Conservation (phyloP, 2,329 filamentous ascomycete species). For the Pochonia chlamydosporia region DNA sequence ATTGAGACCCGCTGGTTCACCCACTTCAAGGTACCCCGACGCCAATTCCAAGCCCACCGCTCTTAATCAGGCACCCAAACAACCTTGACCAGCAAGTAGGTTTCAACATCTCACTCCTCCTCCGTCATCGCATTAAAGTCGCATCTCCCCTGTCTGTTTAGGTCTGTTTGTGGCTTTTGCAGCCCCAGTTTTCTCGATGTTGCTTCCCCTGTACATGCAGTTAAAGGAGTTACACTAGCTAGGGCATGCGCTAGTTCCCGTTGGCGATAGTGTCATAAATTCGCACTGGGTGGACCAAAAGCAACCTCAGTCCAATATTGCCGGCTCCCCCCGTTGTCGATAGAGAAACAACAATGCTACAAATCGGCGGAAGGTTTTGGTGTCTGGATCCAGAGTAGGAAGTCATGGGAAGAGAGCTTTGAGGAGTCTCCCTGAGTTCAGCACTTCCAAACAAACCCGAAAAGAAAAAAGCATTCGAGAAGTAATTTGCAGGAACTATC, state of each 20-base stretch:
- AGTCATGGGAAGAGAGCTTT: too few species aligned
- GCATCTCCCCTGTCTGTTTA: too few species aligned
- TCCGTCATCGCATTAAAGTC: constrained; percentile 6
- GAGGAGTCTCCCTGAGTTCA: too few species aligned
- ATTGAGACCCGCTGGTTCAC: too few species aligned
- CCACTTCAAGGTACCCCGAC: too few species aligned
- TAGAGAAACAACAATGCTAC: too few species aligned
- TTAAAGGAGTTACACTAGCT: constrained; percentile 21
- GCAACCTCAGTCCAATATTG: background rate
- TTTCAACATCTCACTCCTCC: background rate
- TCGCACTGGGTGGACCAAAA: constrained; percentile 14
- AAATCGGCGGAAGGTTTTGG: too few species aligned
- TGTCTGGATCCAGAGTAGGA: too few species aligned
- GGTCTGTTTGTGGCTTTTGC: background rate
- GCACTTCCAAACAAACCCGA: too few species aligned
- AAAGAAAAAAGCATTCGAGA: too few species aligned
- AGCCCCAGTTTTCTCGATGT: constrained; percentile 3
- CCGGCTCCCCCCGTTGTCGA: too few species aligned
- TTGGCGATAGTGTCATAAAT: background rate
- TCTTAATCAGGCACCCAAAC: background rate
- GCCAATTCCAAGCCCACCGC: background rate
- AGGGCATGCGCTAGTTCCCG: constrained; percentile 25
- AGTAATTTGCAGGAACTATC: too few species aligned
- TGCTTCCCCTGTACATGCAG: constrained; percentile 17
- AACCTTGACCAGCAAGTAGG: background rate